phyloP scores from a whole-genome alignment of 2,329 filamentous ascomycete genomes.

The Stagonosporopsis rhizophila region DNA sequence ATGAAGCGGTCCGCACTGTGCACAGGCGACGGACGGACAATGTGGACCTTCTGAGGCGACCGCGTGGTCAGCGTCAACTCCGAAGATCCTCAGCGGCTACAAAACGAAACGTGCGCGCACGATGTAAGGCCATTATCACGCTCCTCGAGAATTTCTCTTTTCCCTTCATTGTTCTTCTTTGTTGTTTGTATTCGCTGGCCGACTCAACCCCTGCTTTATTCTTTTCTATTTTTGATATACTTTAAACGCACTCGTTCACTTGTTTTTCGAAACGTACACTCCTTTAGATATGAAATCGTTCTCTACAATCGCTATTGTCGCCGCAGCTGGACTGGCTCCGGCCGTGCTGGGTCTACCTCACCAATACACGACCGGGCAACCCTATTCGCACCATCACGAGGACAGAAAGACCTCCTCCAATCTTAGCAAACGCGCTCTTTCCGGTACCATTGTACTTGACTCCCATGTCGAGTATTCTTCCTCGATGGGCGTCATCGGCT shows the following conservation, averaged over 20 bases:
- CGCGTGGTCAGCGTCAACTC: conserved; percentile 10
- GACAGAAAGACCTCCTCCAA: neutral
- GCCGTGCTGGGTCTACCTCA: conserved; percentile 1
- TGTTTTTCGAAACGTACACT: neutral
- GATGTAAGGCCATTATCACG: neutral
- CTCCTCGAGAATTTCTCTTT: neutral
- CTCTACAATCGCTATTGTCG: neutral
- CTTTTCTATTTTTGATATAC: neutral
- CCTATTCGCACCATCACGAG: conserved; percentile 1
- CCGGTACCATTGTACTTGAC: conserved; percentile 5
- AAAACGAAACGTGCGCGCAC: neutral
- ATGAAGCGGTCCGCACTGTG: neutral
- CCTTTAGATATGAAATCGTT: conserved; percentile 11
- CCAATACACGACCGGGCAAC: neutral
- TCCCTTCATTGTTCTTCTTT: neutral
- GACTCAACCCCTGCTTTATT: neutral
- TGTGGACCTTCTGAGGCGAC: neutral
- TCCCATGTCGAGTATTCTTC: conserved; percentile 63
- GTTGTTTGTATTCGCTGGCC: neutral
- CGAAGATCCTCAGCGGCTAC: neutral
- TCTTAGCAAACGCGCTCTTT: neutral
- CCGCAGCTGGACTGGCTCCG: conserved; percentile 1
- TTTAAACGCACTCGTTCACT: neutral
- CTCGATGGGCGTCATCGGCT: conserved; percentile 65
- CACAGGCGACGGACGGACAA: neutral